These are phyloP conservation scores for Pseudophaeomoniella oleicola DNA, from an alignment of 2,329 filamentous ascomycete genomes.

Conservation along the genomic window DNA sequence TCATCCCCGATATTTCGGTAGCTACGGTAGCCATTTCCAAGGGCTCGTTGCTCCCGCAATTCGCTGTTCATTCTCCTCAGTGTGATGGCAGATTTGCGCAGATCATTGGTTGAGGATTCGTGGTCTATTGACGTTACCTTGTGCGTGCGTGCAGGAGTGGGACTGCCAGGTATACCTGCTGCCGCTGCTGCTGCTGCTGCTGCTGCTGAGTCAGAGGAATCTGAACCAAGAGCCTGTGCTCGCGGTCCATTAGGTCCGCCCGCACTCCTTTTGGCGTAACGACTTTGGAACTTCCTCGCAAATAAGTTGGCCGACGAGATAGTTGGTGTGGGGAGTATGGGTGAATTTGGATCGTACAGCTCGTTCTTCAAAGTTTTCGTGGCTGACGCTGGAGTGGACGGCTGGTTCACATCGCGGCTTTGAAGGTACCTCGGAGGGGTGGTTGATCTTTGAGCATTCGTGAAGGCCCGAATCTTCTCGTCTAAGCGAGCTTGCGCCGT, in stretches of 20 bases:
- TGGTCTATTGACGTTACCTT: not conserved
- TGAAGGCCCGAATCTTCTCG: not conserved
- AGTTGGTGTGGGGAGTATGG: not conserved
- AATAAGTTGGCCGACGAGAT: not conserved
- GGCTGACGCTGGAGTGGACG: not conserved
- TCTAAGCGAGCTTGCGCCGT: not conserved
- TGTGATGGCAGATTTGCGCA: conserved; percentile 16
- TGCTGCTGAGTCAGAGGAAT: not conserved
- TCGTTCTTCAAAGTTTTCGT: no score
- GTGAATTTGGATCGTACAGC: not conserved
- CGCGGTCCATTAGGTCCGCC: not conserved
- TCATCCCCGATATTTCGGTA: conserved; percentile 1
- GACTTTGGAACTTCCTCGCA: not conserved
- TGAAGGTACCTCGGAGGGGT: not conserved
- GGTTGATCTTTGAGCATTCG: not conserved
- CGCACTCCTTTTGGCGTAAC: not conserved
- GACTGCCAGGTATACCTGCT: not conserved
- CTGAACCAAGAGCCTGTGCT: not conserved
- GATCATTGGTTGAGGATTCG: conserved; percentile 14
- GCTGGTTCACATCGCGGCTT: not conserved
- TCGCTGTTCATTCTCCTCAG: conserved; percentile 14
- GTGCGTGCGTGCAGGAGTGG: not conserved
- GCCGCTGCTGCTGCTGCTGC: not conserved
- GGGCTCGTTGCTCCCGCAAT: conserved; percentile 6
- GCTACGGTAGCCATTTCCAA: conserved; percentile 2